Base-by-base conservation (phyloP, 2,329 filamentous ascomycete species). In the Aureobasidium musti region DNA sequence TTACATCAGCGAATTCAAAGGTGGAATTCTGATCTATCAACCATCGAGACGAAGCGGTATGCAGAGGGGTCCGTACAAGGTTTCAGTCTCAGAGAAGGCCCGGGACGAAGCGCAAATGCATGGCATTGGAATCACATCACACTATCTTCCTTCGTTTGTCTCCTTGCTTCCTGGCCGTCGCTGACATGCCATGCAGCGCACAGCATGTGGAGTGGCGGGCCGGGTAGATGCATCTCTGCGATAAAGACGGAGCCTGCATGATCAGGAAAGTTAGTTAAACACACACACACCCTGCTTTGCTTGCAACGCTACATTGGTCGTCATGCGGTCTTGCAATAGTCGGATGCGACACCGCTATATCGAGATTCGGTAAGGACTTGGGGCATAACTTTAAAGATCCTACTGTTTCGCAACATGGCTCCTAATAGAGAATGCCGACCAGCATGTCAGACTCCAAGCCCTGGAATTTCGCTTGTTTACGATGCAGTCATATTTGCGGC, bases 71-170 rank as follows among this genome's bases (percentile, higher is more conserved):
- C 49, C 6, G 28, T 43, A 64, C 61, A 64, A 64, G 49, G 61
- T 64, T 64, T 64, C 39, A 45, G 64, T 52, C 41, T 37, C n/a
- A 50, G 45, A 43, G 37, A 52, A 65, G 64, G 64, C 54, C 64
- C 64, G 64, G 53, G 45, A 52, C 64, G 64, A 59, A 59, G 64
- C 53, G 53, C 52, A 45, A 56, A 57, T 66, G 64, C 64, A 66
- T 52, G 64, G 53, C 64, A 66, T 66, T 35, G 41, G 43, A 60
- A 60, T 60, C 64, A 66, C 64, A 66, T 59, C 64, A 66, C 43
- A 54, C 28, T 35, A 33, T 21, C 59, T 63, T 47, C 56, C 39
- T 41, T 60, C 56, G 28, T 61, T 49, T 37, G 28, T 61, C 30
- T 43, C 57, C 57, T 61, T 61, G 43, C 57, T 14, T 61, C n/a